phyloP scores from a whole-genome alignment of 140 eudicot species.

The Eryngium alpinum region DNA sequence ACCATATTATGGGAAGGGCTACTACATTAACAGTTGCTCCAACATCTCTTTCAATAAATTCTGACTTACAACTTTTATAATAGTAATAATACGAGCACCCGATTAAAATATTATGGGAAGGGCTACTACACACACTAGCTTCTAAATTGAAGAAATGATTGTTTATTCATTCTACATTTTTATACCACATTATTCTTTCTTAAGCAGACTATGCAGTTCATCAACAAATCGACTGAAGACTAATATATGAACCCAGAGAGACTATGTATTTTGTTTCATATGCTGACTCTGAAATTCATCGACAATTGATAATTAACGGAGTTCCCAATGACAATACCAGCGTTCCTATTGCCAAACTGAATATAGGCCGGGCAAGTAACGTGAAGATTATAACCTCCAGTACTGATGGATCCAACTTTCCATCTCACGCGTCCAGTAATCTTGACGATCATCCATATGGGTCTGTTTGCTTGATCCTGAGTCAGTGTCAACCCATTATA shows the following conservation, averaged over 20 bases:
- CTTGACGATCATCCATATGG: conserved; percentile 40
- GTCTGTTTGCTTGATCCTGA: conserved; percentile 49
- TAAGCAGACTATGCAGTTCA: neutral
- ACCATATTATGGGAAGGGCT: too few relatives aligned
- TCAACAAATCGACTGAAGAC: too few relatives aligned
- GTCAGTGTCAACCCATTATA: conserved; percentile 52
- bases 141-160: too few relatives aligned
- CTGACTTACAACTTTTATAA: too few relatives aligned
- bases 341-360: conserved; percentile 46
- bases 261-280: too few relatives aligned
- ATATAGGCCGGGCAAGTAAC: conserved; percentile 63
- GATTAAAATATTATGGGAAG: too few relatives aligned
- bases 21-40: too few relatives aligned
- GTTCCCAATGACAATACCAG: conserved; percentile 30
- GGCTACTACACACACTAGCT: too few relatives aligned
- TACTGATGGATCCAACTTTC: conserved; percentile 50
- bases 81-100: too few relatives aligned
- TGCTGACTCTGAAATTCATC: neutral
- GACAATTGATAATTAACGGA: conserved; percentile 62
- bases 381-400: conserved; percentile 55
- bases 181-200: neutral
- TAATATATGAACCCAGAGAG: too few relatives aligned
- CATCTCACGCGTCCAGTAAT: conserved; percentile 69
- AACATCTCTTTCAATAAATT: too few relatives aligned
- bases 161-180: neutral